Percentiles rank a stretch among this genome's conserved stretches.
Evolutionary conservation across 371 early-diverging fungal genomes (phyloP).

Genomic region (Circinella minor): DNA sequence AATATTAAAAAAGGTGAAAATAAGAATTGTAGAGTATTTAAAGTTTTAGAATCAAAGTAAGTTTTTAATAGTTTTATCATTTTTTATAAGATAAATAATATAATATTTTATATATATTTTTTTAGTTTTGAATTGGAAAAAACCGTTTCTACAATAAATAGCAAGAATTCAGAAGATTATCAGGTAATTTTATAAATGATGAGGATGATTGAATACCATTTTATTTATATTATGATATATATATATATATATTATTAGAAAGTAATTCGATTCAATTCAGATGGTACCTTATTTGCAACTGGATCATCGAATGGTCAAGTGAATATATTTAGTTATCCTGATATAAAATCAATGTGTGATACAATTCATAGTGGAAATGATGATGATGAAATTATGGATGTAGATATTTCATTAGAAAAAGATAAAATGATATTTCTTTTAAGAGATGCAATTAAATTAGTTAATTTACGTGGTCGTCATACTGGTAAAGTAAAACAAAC

Average conservation of each 20-base stretch:
- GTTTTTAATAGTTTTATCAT: not conserved
- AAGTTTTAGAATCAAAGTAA: constrained; percentile 44
- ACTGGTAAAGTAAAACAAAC: constrained; percentile 61
- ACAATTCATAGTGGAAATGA: constrained; percentile 22
- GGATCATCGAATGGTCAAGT: constrained; percentile 72
- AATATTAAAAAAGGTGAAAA: constrained; percentile 61
- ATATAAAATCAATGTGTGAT: constrained; percentile 16
- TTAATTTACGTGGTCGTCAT: constrained; percentile 67
- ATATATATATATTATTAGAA: constrained; percentile 23
- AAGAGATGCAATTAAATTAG: constrained; percentile 92
- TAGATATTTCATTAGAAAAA: constrained; percentile 72
- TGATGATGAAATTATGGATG: constrained; percentile 66
- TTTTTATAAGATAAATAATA: constrained; percentile 7
- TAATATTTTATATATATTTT: not conserved
- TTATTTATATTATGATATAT: too few species aligned
- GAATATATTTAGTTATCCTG: constrained; percentile 62
- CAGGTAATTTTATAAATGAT: constrained; percentile 39
- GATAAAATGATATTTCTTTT: constrained; percentile 96
- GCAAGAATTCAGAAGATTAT: constrained; percentile 51
- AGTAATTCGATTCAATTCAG: constrained; percentile 56
- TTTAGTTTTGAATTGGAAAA: constrained; percentile 21
- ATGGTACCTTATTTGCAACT: constrained; percentile 64
- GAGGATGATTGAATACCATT: too few species aligned
- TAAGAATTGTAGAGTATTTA: constrained; percentile 65
- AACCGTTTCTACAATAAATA: constrained; percentile 45